Conservation (phyloP, 2,329 filamentous ascomycete genomes). For the Cordyceps javanica region DNA sequence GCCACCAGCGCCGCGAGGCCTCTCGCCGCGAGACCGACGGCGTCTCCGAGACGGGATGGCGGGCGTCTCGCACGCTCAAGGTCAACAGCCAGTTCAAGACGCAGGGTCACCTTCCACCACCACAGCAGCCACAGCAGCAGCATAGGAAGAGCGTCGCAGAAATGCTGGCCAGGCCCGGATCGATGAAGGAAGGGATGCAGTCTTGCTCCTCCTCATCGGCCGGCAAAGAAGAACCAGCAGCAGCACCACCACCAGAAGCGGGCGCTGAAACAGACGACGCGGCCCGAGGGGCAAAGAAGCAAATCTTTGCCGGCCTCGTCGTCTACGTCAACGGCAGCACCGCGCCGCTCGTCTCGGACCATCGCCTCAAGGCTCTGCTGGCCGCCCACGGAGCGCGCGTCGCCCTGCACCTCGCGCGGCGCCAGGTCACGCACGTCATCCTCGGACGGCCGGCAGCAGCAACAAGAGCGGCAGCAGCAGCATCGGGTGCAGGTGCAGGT, state of each 20-base stretch:
- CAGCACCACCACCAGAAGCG: not conserved
- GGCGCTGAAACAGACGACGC: conserved; percentile 6
- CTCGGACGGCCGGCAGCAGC: conserved; percentile 54
- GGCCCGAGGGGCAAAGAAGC: conserved; percentile 29
- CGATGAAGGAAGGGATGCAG: conserved; percentile 26
- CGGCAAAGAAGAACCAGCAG: no score
- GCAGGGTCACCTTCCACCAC: conserved; percentile 22
- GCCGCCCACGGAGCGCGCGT: conserved; percentile 66
- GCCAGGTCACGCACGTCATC: conserved; percentile 80
- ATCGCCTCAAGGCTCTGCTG: conserved; percentile 75
- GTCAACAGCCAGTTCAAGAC: conserved; percentile 37
- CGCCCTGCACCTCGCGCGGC: conserved; percentile 64
- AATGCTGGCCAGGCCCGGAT: conserved; percentile 45
- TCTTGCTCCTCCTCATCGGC: no score
- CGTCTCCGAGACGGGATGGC: conserved; percentile 60
- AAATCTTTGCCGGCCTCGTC: conserved; percentile 64
- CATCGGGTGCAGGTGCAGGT: no score
- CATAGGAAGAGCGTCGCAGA: conserved; percentile 41
- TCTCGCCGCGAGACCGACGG: conserved; percentile 49
- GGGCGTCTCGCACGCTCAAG: conserved; percentile 62
- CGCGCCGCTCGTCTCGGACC: conserved; percentile 73
- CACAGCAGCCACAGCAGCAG: conserved; percentile 29
- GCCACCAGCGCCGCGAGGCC: conserved; percentile 57
- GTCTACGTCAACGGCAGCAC: conserved; percentile 89
- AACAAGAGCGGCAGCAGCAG: conserved; percentile 21